Conservation (phyloP, 1,284 basidiomycete species). For the Boletus albobrunnescens region DNA sequence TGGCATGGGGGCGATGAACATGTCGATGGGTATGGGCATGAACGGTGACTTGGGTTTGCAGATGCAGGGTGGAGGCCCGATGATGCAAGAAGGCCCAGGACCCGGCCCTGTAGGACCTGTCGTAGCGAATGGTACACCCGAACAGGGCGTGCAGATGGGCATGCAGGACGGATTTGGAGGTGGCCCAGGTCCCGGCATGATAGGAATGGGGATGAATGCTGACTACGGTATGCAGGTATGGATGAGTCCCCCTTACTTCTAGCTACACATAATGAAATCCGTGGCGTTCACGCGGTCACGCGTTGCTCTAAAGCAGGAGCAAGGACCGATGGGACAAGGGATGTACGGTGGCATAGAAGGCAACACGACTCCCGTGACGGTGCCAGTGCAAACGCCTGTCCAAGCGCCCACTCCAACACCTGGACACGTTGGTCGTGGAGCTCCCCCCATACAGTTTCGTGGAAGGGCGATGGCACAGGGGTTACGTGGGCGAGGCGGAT, state of each 20-base stretch:
- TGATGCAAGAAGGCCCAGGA: constrained; percentile 41
- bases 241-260: constrained; percentile 36
- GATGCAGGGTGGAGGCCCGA: constrained; percentile 39
- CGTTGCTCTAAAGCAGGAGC: constrained; percentile 35
- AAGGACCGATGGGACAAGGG: constrained; percentile 45
- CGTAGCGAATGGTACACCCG: constrained; percentile 38
- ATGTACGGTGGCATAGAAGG: constrained; percentile 57
- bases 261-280: constrained; percentile 39
- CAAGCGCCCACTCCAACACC: constrained; percentile 33
- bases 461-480: constrained; percentile 46
- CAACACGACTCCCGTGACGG: constrained; percentile 34
- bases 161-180: constrained; percentile 47
- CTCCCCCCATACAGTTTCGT: constrained; percentile 51
- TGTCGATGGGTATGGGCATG: constrained; percentile 47
- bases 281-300: constrained; percentile 30
- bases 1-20: constrained; percentile 55
- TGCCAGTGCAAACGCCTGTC: constrained; percentile 32
- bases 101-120: constrained; percentile 34
- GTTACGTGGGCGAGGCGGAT: constrained; percentile 43
- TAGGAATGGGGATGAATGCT: constrained; percentile 48
- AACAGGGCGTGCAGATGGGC: constrained; percentile 41
- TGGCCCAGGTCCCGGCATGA: constrained; percentile 46
- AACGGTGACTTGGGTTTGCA: constrained; percentile 45
- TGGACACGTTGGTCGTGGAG: constrained; percentile 42
- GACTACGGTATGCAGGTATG: constrained; percentile 64